These are phyloP conservation scores for Lathyrus oleraceus DNA, from an alignment of 306 rosid species.

Conservation along the genomic window DNA sequence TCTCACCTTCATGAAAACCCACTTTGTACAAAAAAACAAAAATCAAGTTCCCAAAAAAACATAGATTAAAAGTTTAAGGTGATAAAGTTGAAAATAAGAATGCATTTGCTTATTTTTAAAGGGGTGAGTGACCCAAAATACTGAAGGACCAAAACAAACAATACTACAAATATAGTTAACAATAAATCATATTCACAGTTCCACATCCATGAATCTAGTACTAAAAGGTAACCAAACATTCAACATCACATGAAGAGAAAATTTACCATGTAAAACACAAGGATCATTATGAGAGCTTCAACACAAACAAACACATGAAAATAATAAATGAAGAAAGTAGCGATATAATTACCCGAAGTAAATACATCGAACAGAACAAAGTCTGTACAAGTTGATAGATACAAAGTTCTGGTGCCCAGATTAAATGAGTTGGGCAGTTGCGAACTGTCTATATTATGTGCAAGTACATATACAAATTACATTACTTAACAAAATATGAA, in stretches of 20 bases:
- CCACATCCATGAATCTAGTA: not conserved
- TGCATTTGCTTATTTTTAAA: not conserved
- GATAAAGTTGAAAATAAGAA: not conserved
- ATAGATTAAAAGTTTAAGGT: not conserved
- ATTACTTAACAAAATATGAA: constrained; percentile 47
- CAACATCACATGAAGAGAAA: constrained; percentile 2
- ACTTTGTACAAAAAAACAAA: no score
- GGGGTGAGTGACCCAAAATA: not conserved
- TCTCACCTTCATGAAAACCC: no score
- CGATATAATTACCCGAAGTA: constrained; percentile 39
- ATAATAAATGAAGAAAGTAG: constrained; percentile 21
- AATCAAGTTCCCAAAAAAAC: not conserved
- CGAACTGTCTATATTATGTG: constrained; percentile 55
- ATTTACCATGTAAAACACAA: constrained; percentile 22
- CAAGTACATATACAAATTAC: constrained; percentile 62
- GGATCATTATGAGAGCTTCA: not conserved
- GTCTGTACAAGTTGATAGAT: constrained; percentile 78
- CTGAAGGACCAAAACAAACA: not conserved
- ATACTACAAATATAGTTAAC: not conserved
- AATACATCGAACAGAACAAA: constrained; percentile 40
- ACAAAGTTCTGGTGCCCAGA: constrained; percentile 64
- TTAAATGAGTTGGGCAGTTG: constrained; percentile 55
- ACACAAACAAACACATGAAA: constrained; percentile 32
- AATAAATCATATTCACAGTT: not conserved
- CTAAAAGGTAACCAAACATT: not conserved